Base-by-base conservation (phyloP, 2,329 filamentous ascomycete species). In the Fusarium redolens region DNA sequence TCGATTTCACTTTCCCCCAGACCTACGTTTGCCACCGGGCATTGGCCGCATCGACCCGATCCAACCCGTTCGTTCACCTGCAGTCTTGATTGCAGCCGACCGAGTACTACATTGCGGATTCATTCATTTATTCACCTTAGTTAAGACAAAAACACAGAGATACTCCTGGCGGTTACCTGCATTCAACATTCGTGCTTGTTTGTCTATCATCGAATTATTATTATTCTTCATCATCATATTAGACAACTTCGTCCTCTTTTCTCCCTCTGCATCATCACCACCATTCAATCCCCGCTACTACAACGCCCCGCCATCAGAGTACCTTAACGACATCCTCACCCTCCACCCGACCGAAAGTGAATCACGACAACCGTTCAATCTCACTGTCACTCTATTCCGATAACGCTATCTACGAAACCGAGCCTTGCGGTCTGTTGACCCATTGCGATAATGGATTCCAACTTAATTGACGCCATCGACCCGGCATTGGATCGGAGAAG, bases 21-120 rank as follows among this genome's bases (percentile, higher is more conserved):
- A 45, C 28, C 35, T 61, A 55, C 56, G 65, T 61, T 68, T 57
- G 65, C 74, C 72, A 74, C 63, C 56, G 65, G 35, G 55, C 44
- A 44, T 40, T 44, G 61, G 56, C 71, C 61, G 69, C 65, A 65
- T 67, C 61, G 47, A 71, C 69, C 72, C 74, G 72, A 76, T 60
- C 64, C 50, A 69, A 67, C 62, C 69, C 72, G 67, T 57, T 48
- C 28, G 31, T 71, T 52, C 38, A 55, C 18, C 56, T 50, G 13
- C 33, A 18, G 35, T n/a, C 45, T 30, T 30, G 28, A 51, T 22
- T 56, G 17, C 41, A 50, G 31, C 54, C 38, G n/a, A 47, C 30
- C 14, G 31, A 58, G 55, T 33, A 28, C 43, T 50, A 58, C 55
- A 57, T 28, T 22, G n/a, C 55, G 31, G 44, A 58, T 17, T 47